phyloP scores from a whole-genome alignment of 805 yeast genomes.

The Priceomyces melissophilus region DNA sequence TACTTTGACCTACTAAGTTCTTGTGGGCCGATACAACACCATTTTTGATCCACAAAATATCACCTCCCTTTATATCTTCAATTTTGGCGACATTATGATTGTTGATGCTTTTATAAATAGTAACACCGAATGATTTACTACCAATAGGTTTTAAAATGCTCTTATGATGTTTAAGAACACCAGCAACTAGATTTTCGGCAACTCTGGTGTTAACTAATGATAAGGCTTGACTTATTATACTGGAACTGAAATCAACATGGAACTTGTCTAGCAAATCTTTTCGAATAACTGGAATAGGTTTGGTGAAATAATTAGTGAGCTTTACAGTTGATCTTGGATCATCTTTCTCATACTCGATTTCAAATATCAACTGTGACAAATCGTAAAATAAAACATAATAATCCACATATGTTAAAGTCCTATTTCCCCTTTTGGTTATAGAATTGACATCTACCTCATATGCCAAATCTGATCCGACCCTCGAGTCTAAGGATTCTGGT shows the following conservation, averaged over 20 bases:
- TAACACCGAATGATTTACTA: slow-evolving; percentile 67
- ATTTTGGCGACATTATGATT: slow-evolving; percentile 41
- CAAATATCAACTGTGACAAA: slow-evolving; percentile 62
- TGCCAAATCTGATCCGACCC: slow-evolving; percentile 47
- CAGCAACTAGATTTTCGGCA: slow-evolving; percentile 21
- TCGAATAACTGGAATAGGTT: slow-evolving; percentile 44
- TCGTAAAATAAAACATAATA: slow-evolving; percentile 72
- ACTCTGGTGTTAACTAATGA: slow-evolving; percentile 31
- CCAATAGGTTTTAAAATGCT: slow-evolving; percentile 56
- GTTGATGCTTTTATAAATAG: slow-evolving; percentile 52
- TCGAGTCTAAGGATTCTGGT: slow-evolving; percentile 49
- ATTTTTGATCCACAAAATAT: slow-evolving; percentile 69
- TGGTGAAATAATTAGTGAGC: slow-evolving; percentile 21
- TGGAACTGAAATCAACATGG: slow-evolving; percentile 49
- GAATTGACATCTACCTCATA: slow-evolving; percentile 63
- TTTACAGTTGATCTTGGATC: slow-evolving; percentile 53
- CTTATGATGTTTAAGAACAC: slow-evolving; percentile 15
- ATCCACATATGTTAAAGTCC: slow-evolving; percentile 50
- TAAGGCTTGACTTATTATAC: slow-evolving; percentile 37
- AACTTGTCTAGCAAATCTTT: slow-evolving; percentile 47
- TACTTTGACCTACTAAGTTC: slow-evolving; percentile 32
- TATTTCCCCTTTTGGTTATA: slow-evolving; percentile 56
- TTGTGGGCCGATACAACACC: slow-evolving; percentile 74
- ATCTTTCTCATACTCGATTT: slow-evolving; percentile 50
- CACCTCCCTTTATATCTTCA: slow-evolving; percentile 78